phyloP scores from a whole-genome alignment of 768 basidiomycete species.

The Rhizopogon vinicolor region DNA sequence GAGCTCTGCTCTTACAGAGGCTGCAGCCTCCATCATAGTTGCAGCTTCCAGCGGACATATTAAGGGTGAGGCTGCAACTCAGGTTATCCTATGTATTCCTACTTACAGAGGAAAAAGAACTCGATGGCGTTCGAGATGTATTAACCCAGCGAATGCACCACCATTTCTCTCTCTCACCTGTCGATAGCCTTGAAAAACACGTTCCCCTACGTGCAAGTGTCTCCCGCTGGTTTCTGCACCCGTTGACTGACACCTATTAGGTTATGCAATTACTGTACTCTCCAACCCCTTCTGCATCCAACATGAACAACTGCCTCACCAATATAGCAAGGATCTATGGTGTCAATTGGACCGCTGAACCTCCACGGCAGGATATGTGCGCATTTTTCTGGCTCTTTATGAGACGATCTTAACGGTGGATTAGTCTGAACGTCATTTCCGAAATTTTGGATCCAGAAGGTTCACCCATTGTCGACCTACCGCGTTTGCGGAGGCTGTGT shows the following conservation, averaged over 20 bases:
- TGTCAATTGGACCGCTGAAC: conserved; percentile 60
- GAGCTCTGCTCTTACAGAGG: conserved; percentile 56
- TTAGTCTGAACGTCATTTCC: conserved; percentile 42
- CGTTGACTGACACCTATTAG: conserved; percentile 19
- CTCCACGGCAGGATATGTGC: conserved; percentile 58
- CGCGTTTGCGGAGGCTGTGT: conserved; percentile 52
- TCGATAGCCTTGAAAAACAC: conserved; percentile 43
- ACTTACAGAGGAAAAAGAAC: conserved; percentile 37
- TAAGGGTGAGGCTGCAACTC: conserved; percentile 40
- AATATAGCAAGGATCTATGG: conserved; percentile 48
- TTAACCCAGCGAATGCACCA: conserved; percentile 54
- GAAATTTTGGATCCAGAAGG: conserved; percentile 53
- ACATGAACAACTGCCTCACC: conserved; percentile 52
- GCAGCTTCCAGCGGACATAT: conserved; percentile 52
- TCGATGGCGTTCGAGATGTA: conserved; percentile 47
- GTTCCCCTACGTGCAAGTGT: conserved; percentile 47
- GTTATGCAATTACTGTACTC: conserved; percentile 49
- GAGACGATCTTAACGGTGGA: conserved; percentile 5
- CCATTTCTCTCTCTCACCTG: conserved; percentile 52
- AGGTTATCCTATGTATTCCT: too few species aligned
- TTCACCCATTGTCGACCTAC: conserved; percentile 50
- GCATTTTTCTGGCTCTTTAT: conserved; percentile 14
- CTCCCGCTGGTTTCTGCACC: not conserved
- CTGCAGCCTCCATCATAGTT: conserved; percentile 63
- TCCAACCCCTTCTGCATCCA: conserved; percentile 50